Percentiles rank a stretch among this genome's conserved stretches.
Conservation (phyloP, 352 stramenopile genomes). For the Albugo laibachii region DNA sequence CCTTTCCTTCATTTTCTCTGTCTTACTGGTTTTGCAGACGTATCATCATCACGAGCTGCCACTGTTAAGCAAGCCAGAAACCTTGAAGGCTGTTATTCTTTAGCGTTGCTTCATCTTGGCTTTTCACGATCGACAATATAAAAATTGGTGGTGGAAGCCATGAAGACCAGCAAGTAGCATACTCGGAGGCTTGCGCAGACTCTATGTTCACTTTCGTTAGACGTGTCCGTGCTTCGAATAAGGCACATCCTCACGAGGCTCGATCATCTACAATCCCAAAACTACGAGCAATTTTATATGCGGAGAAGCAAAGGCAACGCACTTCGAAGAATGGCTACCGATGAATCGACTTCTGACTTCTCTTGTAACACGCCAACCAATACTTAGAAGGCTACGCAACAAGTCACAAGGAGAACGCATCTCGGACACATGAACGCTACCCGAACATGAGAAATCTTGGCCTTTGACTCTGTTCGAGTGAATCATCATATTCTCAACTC, state of each 20-base stretch:
- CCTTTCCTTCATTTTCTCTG: too few species aligned
- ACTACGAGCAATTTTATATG: slow-evolving; percentile 1
- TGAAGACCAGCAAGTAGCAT: slow-evolving; percentile 26
- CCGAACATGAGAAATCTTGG: too few species aligned
- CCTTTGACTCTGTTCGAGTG: too few species aligned
- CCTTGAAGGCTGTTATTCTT: slow-evolving; percentile 35
- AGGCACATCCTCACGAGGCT: slow-evolving; percentile 18
- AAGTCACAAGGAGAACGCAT: too few species aligned
- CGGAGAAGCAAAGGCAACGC: background rate
- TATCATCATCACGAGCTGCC: slow-evolving; percentile 6
- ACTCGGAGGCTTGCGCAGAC: slow-evolving; percentile 14
- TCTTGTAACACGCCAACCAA: too few species aligned
- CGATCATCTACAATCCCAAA: slow-evolving; percentile 7
- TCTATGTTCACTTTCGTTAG: background rate
- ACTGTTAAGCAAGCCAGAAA: slow-evolving; percentile 41
- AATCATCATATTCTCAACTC: too few species aligned
- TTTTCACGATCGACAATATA: slow-evolving; percentile 35
- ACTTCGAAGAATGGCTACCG: too few species aligned
- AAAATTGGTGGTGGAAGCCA: slow-evolving; percentile 47
- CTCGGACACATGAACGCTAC: too few species aligned
- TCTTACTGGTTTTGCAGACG: background rate
- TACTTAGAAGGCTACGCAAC: too few species aligned
- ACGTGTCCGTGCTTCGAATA: slow-evolving; percentile 5
- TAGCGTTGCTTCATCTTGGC: slow-evolving; percentile 16
- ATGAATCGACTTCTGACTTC: too few species aligned